Evolutionary conservation across 768 basidiomycete genomes (phyloP), one percentile per base, ranked within the genome.

Genomic region (Agrocybe pediades): DNA sequence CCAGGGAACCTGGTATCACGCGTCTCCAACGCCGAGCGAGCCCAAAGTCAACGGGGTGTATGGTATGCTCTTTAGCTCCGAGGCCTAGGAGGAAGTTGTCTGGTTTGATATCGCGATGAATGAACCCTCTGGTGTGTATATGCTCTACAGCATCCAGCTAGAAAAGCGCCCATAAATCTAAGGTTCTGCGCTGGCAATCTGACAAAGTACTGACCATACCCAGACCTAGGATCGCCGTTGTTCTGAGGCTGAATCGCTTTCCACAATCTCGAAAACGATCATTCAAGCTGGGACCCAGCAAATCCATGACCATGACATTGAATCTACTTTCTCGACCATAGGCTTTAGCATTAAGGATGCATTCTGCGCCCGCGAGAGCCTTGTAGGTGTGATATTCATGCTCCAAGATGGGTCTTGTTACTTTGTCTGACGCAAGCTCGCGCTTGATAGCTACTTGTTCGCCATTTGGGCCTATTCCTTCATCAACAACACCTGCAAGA

Each of bases 101-200:
- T 1, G 46, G 52, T 29, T 53, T 53, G 44, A 53, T 47, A 23
- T 53, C 52, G n/a, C 52, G 52, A 27, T 53, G 52, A 23, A 53
- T 41, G 16, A 53, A 47, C 11, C 45, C 45, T 19, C 17, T 7
- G 19, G 52, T 41, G 25, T 53, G 52, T 3, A 53, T 53, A 29
- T 47, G 21, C 46, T 53, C 52, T 8, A 53, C 36, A 9, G 51
- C 51, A 27, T 46, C 24, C 9, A 53, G 44, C 51, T 53, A 23
- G 16, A 44, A 26, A 17, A 33, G 3, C 13, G 9, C 6, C 26
- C 29, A 40, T 36, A 19, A 39, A 21, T 25, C 20, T 46, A 40
- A 2, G 1, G 1, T 2, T 26, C 19, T 2, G 8, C 33, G 36
- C n/a, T n/a, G 9, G 25, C 15, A 15, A 25, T 4, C 19, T 11